Percentiles rank a stretch among this genome's conserved stretches.
These are phyloP conservation scores for Pyrus pyrifolia DNA, from an alignment of 306 rosid genomes.

Conservation along the genomic window DNA sequence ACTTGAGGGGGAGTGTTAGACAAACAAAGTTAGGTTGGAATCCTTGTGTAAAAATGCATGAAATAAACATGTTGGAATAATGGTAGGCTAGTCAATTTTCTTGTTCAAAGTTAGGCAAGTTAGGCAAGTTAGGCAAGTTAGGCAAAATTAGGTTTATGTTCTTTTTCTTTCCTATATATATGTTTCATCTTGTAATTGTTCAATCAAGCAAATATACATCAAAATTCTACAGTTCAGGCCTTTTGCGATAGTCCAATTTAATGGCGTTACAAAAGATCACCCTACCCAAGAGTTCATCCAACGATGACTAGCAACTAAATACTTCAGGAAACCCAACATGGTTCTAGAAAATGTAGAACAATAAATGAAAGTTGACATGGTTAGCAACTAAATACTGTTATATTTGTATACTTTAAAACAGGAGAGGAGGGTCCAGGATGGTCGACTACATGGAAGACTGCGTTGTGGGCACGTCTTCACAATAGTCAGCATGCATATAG, in stretches of 20 bases:
- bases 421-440: conserved; percentile 99
- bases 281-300: background rate
- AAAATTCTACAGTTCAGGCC: too few relatives aligned
- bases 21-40: too few relatives aligned
- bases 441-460: conserved; percentile 87
- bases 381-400: background rate
- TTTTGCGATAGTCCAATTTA: background rate
- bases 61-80: too few relatives aligned
- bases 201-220: too few relatives aligned
- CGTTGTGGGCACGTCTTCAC: conserved; percentile 83
- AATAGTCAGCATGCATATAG: conserved; percentile 78
- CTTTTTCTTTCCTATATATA: too few relatives aligned
- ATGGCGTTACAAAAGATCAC: background rate
- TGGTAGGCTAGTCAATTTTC: too few relatives aligned
- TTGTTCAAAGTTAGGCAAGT: too few relatives aligned
- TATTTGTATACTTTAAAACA: conserved; percentile 18
- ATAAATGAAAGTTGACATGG: background rate
- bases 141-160: too few relatives aligned
- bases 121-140: too few relatives aligned
- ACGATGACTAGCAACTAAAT: background rate
- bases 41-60: too few relatives aligned
- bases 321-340: background rate
- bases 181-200: too few relatives aligned
- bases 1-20: too few relatives aligned
- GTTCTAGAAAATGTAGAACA: background rate